Evolutionary conservation across 352 stramenopile genomes (phyloP), one percentile per base, ranked within the genome.

Genomic region (Globisporangium rhizosaccharum): DNA sequence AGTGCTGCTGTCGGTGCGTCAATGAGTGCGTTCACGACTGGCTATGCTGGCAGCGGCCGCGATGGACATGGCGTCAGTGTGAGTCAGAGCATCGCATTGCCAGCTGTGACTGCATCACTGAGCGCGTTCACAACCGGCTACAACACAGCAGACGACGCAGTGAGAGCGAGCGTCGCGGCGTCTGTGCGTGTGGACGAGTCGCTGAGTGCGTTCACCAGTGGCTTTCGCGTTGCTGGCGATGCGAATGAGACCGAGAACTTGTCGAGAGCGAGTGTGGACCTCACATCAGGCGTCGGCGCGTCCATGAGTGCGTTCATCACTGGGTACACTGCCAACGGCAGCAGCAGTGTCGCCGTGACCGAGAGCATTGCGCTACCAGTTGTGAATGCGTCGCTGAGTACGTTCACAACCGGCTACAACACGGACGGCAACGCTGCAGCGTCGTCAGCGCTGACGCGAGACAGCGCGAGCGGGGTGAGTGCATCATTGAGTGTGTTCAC

Each of bases 281-380:
- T 65, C 23, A 39, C 53, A 9, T 15, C 46, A 5, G 33, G 20
- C n/a, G 63, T 75, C 7, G 63, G 62, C 30, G 60, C 42, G 1
- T 86, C 76, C 3, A 60, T 84, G 28, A 82, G 73, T 41, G 49
- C 61, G 28, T 82, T 84, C 52, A 84, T 62, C 2, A 44, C 30
- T 3, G 55, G 55, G 9, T 67, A 67, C 26, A 36, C 33, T 33
- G 18, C 48, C 11, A 58, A 25, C n/a, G 12, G 3, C 3, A 14
- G 15, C 26, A 50, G 42, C 53, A 51, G 33, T 9, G 9, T 23
- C 14, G n/a, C 7, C 14, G 37, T 53, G 23, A 41, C 25, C 36
- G n/a, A 61, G 26, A 65, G 53, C 53, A 44, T 56, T 25, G 55
- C 59, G 42, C 28, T 65, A 15, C 26, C 52, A n/a, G 39, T 47